These are phyloP conservation scores for Yamadazyma friedrichii DNA, from an alignment of 1,139 yeast genomes.

Conservation along the genomic window DNA sequence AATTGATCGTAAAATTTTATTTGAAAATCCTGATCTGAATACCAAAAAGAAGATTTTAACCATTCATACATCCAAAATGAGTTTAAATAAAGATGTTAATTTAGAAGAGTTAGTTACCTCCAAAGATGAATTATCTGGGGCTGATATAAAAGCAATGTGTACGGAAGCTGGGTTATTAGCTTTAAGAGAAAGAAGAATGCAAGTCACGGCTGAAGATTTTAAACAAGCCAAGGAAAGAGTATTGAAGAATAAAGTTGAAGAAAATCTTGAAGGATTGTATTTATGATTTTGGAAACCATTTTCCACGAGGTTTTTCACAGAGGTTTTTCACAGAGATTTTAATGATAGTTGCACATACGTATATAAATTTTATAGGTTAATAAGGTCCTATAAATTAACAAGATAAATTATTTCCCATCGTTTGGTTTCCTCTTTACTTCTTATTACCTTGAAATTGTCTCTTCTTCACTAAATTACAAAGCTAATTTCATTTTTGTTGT, in stretches of 20 bases:
- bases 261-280: conserved; percentile 92
- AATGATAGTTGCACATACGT: no score
- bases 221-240: conserved; percentile 95
- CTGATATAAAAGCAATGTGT: conserved; percentile 97
- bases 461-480: no score
- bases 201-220: conserved; percentile 94
- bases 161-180: conserved; percentile 98
- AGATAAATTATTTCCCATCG: no score
- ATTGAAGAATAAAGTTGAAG: conserved; percentile 95
- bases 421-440: no score
- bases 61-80: conserved; percentile 96
- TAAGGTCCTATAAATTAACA: neutral
- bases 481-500: no score
- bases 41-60: conserved; percentile 92
- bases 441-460: no score
- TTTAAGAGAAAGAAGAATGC: conserved; percentile 96
- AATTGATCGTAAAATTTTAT: conserved; percentile 94
- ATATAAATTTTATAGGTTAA: no score
- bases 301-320: neutral
- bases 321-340: no score
- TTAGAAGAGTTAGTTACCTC: conserved; percentile 87
- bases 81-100: conserved; percentile 80
- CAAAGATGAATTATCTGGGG: conserved; percentile 96
- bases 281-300: conserved; percentile 35
- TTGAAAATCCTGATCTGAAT: conserved; percentile 91